phyloP scores from a whole-genome alignment of 164 flowering plant species.

The Chloranthus sessilifolius region DNA sequence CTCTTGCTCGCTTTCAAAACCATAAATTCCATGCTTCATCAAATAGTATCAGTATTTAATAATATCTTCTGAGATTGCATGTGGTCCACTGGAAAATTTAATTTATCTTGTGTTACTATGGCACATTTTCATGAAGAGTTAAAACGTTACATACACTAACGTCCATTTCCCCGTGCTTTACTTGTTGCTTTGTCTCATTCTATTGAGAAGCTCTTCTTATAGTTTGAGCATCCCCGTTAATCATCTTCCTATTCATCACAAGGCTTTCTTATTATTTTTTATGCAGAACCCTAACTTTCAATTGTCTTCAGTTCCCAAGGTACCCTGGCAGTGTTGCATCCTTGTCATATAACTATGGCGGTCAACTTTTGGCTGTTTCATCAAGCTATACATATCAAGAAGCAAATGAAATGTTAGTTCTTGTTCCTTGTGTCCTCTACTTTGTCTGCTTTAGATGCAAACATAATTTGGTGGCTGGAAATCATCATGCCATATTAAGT shows the following conservation, averaged over 20 bases:
- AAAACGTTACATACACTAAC: too few relatives aligned
- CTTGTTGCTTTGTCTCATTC: too few relatives aligned
- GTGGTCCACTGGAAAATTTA: not conserved
- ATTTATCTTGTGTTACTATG: not conserved
- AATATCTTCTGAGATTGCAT: too few relatives aligned
- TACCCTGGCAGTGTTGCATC: constrained; percentile 66
- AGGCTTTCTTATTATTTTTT: constrained; percentile 2
- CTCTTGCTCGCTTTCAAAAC: too few relatives aligned
- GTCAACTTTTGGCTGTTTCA: constrained; percentile 77
- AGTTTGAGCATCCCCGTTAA: too few relatives aligned
- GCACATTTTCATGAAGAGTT: not conserved
- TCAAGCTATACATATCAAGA: constrained; percentile 75
- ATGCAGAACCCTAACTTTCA: constrained; percentile 2
- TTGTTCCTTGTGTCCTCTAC: not conserved
- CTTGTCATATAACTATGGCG: constrained; percentile 57
- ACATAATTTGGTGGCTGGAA: not conserved
- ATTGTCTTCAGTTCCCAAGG: constrained; percentile 31
- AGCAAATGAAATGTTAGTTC: constrained; percentile 61
- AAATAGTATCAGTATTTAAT: too few relatives aligned
- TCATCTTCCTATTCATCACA: too few relatives aligned
- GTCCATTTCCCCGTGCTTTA: too few relatives aligned
- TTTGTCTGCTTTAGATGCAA: constrained; percentile 1
- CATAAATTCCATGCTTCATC: too few relatives aligned
- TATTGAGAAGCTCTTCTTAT: too few relatives aligned
- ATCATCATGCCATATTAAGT: too few relatives aligned